Evolutionary conservation across 345 rosid genomes (phyloP), one percentile per base, ranked within the genome.

Genomic region (Acer saccharum): DNA sequence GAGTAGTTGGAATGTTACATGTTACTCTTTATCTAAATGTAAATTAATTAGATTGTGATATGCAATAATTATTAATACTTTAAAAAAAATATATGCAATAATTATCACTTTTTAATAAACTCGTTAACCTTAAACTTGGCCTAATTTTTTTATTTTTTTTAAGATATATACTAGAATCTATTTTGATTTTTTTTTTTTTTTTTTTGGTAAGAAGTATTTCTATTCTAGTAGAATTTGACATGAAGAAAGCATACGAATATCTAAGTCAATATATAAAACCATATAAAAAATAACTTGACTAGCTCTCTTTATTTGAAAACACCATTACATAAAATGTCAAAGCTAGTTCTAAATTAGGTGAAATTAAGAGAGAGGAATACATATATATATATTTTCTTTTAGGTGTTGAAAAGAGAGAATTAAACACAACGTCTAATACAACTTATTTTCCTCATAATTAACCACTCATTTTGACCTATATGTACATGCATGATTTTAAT

Each of bases 311-410:
- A 54, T 54, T 6, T 55, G 10, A 69, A 0, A 50, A 43, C 11
- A 20, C 17, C n/a, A 62, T 43, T 23, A 5, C 27, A 44, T 10
- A 74, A 74, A 44, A 44, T 63, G 69, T 44, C 77, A 63, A 62
- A 73, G 21, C 5, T 39, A 41, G 7, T 60, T 41, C 2, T 8
- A 10, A 62, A 74, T 74, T 74, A 74, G 69, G 77, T 74, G 52
- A 63, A 60, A 20, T 39, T 4, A 32, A 35, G 25, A 71, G 8
- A 29, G 6, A 10, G 4, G 0, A 43, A 43, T 14, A 73, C 14
- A 17, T 7, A 43, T 1, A 11, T 72, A 25, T 25, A 25, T 25
- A 25, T 25, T 72, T 11, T 0, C 3, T 68, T 68, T 13, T 68
- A 10, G 43, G 54, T 21, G 68, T 64, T 48, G 77, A 62, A 62